Evolutionary conservation across 2,329 filamentous ascomycete genomes (phyloP), one percentile per base, ranked within the genome.

Genomic region (Stagonosporopsis chrysanthemi): DNA sequence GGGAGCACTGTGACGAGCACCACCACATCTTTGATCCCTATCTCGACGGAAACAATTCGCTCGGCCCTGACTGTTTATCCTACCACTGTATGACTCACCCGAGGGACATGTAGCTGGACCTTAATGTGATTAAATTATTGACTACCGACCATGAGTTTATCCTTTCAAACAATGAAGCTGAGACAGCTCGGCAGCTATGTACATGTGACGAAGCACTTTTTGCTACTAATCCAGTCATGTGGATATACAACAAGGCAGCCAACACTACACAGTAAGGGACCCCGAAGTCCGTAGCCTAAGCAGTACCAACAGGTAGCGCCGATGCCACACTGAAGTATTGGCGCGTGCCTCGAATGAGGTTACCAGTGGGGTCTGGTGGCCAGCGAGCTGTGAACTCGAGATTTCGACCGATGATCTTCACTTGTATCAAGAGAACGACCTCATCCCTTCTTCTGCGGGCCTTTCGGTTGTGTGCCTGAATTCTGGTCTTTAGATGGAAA

Each of bases 1-100:
- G 50, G 40, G 5, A 54, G 43, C 23, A 41, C 47, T n/a, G 46
- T 43, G 22, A 58, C 54, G 4, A 39, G 31, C 11, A 61, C 46
- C 2, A 45, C 36, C 7, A 56, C 53, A 14, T 17, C 35, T 6
- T 2, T 39, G 12, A 2, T 22, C 6, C 24, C 40, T 2, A 17
- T 39, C 6, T 33, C 39, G 8, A 55, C 45, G 4, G 52, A 41
- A 23, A 54, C 52, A 3, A 19, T 45, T 1, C 45, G 52, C 22
- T 31, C 40, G 4, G 40, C 45, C 19, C 45, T 40, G 45, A 55
- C 45, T 11, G 19, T 44, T 1, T 55, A 45, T 19, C 28, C 39
- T n/a, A 33, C 19, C 36, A n/a, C 26, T 48, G 24, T 12, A 17
- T 39, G 22, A 36, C 5, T 15, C n/a, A n/a, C n/a, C n/a, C n/a